Evolutionary conservation across 2,329 filamentous ascomycete genomes (phyloP), one percentile per base, ranked within the genome.

Genomic region (Stylonectria norvegica): DNA sequence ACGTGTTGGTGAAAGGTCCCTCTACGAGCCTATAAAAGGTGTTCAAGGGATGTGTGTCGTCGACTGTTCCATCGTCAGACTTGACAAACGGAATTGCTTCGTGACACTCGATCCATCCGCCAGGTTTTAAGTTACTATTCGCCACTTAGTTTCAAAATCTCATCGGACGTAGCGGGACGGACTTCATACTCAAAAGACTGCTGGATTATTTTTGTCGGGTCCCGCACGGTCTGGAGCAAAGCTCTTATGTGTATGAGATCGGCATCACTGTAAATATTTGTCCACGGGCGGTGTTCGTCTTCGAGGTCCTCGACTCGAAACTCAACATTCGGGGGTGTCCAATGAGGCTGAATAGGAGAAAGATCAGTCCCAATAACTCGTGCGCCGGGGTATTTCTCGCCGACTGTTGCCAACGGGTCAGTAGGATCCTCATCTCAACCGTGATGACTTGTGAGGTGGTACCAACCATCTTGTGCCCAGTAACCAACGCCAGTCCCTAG

Each of bases 201-300:
- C 23, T 63, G 47, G 32, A 80, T 58, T 33, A 82, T 59, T 16
- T 61, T 61, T 4, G 64, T 63, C 58, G 76, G 79, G 51, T 79
- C 63, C 11, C 67, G 61, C 31, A 82, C 67, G 20, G 70, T 72
- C 16, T 69, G 70, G 5, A 69, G 64, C 55, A 81, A 63, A 16
- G 74, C 67, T 33, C 78, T 67, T 16, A 70, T 58, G 51, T 80
- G 76, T 31, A 82, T 72, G 41, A 74, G 70, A 52, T 81, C 76
- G 47, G 78, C 56, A 30, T 58, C 50, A 17, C 44, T 42, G 36
- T 68, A 68, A 12, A 64, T 63, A 18, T 45, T 62, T 3, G 60
- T 62, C 62, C 62, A 64, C 6, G 57, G 56, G 6, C 58, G 61
- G 39, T 53, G 56, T 16, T 64, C 59, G 38, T 65, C 62, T 38